These are phyloP conservation scores for Barnettozyma wickerhamii DNA, from an alignment of 805 yeast species.

Conservation along the genomic window DNA sequence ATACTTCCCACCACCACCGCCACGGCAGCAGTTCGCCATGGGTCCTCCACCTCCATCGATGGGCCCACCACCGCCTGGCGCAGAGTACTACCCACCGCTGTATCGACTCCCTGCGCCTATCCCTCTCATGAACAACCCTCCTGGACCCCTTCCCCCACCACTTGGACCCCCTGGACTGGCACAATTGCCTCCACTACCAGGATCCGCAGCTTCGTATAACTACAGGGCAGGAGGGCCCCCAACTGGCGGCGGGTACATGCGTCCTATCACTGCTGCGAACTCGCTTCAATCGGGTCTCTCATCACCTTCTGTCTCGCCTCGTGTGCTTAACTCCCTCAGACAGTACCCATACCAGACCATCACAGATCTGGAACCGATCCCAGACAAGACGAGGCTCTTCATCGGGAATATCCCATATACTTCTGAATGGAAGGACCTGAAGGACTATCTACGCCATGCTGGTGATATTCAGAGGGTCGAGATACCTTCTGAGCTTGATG, in stretches of 20 bases:
- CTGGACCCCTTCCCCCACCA: neutral
- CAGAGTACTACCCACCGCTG: no score
- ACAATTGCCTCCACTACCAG: neutral
- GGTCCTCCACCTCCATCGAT: neutral
- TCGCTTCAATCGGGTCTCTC: neutral
- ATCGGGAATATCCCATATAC: constrained; percentile 54
- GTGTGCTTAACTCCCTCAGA: constrained; percentile 15
- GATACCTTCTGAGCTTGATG: constrained; percentile 33
- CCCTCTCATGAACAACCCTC: no score
- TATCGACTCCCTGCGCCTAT: no score
- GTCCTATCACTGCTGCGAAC: no score
- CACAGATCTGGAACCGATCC: constrained; percentile 14
- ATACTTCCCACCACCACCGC: no score
- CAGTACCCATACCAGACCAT: constrained; percentile 24
- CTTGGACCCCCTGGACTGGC: neutral
- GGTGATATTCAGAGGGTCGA: constrained; percentile 29
- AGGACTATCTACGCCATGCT: constrained; percentile 31
- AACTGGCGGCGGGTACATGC: no score
- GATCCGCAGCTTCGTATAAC: no score
- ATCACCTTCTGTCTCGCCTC: constrained; percentile 17
- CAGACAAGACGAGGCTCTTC: constrained; percentile 41
- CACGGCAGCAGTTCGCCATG: neutral
- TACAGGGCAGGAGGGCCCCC: no score
- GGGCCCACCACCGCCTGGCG: neutral
- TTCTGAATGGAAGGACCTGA: constrained; percentile 35